Evolutionary conservation across 768 basidiomycete species (phyloP), one percentile per base, ranked within the genome.

Genomic region (Wakefieldia striispora): DNA sequence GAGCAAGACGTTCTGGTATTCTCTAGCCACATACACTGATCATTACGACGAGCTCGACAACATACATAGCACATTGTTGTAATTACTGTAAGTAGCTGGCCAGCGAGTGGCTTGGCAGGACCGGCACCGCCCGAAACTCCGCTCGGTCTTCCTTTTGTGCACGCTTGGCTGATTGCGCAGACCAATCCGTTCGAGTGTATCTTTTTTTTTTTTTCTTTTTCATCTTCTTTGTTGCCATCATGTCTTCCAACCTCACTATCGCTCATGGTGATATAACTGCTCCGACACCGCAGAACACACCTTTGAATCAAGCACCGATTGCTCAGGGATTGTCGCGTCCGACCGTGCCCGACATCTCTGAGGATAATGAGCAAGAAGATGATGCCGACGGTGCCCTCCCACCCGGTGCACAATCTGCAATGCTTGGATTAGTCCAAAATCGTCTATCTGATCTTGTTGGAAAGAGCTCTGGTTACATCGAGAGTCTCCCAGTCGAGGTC

Each of bases 261-360:
- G 70, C 74, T 24, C 70, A 72, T 38, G 66, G 70, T 48, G 81
- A 81, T 70, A 72, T 84, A 21, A 84, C 87, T 3, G 92, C 93
- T n/a, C 92, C 93, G 8, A 97, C 93, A 14, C 93, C 93, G 20
- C 88, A 91, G 74, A 95, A 97, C 72, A 95, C 94, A 3, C 94
- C 93, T 11, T 72, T 92, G 53, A 83, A 75, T 46, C 82, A 88
- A 57, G 88, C 89, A 12, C 91, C 91, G 47, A 86, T 95, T 69
- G 78, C 85, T 1, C 69, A 71, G 20, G 88, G 86, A 48, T 77
- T 94, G 52, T 93, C 91, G 40, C 83, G 90, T 60, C 94, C 94
- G 9, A 86, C 88, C 2, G 88, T 91, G 44, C 91, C 91, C 55
- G 89, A 89, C 70, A 92, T 92, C 71, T 72, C 83, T 35, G 91